Conservation (phyloP, 2,329 filamentous ascomycete species). For the Epichloe hybrida region DNA sequence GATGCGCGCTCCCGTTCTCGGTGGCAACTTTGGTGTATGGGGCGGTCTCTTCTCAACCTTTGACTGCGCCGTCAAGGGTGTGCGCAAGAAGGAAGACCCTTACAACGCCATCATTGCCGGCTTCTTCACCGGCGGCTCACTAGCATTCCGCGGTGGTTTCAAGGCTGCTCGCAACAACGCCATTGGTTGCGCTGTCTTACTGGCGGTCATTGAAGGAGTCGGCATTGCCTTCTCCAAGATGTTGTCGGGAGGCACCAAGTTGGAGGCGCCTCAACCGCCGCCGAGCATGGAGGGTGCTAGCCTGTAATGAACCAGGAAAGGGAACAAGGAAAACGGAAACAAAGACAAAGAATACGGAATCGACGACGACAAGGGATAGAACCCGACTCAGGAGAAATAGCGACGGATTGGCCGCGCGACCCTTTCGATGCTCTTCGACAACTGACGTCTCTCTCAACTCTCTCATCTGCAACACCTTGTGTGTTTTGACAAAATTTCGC, state of each 20-base stretch:
- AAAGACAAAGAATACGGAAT: background rate
- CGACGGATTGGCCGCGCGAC: background rate
- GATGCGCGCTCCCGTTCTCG: constrained; percentile 86
- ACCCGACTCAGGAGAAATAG: background rate
- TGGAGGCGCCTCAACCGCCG: constrained; percentile 45
- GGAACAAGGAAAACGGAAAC: background rate
- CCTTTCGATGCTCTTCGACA: background rate
- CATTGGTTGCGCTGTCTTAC: constrained; percentile 85
- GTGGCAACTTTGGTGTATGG: constrained; percentile 97
- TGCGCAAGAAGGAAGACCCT: constrained; percentile 92
- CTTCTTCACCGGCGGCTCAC: constrained; percentile 86
- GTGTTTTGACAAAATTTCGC: background rate
- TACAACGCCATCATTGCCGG: constrained; percentile 97
- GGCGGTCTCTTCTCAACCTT: constrained; percentile 91
- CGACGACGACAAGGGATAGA: background rate
- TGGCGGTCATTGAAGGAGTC: constrained; percentile 94
- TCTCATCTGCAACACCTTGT: background rate
- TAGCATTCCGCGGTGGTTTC: constrained; percentile 83
- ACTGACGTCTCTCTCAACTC: background rate
- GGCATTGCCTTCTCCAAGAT: constrained; percentile 92
- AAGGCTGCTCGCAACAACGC: constrained; percentile 89
- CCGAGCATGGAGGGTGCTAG: constrained; percentile 16
- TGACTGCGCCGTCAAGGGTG: constrained; percentile 91
- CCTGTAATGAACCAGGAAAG: constrained; percentile 10
- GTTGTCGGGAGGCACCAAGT: constrained; percentile 77